phyloP scores from a whole-genome alignment of 495 filamentous ascomycete species.

The Aspergillus bertholletiae region DNA sequence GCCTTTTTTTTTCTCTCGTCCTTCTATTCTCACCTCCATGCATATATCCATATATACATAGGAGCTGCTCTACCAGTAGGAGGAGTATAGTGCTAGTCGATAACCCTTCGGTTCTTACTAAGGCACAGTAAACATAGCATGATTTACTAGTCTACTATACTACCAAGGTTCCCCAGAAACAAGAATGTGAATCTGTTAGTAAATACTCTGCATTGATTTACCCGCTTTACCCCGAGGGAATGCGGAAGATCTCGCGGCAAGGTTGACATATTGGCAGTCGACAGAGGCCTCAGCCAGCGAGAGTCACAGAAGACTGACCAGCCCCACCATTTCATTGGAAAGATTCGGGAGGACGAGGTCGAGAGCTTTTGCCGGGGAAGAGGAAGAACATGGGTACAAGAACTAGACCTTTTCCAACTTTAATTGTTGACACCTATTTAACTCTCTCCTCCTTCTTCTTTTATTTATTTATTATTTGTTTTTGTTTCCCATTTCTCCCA shows the following conservation, averaged over 20 bases:
- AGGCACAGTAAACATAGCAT: too few species aligned
- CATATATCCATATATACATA: too few species aligned
- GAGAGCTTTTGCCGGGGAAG: neutral
- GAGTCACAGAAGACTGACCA: slow-evolving; percentile 18
- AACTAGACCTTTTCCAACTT: neutral
- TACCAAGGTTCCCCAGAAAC: neutral
- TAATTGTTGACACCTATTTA: neutral
- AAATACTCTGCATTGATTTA: slow-evolving; percentile 3
- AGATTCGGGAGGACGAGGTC: slow-evolving; percentile 3
- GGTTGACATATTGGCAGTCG: slow-evolving; percentile 16
- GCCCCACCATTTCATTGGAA: slow-evolving; percentile 20
- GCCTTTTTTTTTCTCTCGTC: too few species aligned
- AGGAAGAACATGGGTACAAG: neutral
- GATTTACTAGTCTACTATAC: too few species aligned
- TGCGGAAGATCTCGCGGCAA: slow-evolving; percentile 42
- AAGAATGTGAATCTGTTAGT: too few species aligned
- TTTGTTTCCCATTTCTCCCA: too few species aligned
- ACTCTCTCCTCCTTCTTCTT: neutral
- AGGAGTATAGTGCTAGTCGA: too few species aligned
- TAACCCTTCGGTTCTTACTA: too few species aligned
- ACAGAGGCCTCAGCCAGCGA: slow-evolving; percentile 29
- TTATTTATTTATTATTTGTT: too few species aligned
- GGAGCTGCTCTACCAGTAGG: too few species aligned
- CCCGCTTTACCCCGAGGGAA: slow-evolving; percentile 34
- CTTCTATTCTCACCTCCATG: too few species aligned